Base-by-base conservation (phyloP, 345 rosid genomes). In the Odontarrhena argentea region DNA sequence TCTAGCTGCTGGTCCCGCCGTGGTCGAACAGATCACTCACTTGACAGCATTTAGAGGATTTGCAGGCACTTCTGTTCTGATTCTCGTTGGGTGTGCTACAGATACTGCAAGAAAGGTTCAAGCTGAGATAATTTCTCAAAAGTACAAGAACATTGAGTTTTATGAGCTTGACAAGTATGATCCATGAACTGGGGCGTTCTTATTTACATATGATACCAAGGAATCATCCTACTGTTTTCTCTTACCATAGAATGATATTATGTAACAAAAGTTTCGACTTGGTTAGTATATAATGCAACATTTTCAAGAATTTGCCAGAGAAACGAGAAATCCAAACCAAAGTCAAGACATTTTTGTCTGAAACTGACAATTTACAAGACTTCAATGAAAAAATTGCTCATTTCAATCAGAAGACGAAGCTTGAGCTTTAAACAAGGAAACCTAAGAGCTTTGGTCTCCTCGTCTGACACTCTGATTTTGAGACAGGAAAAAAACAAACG, bases 61-160 rank as follows among this genome's bases (percentile, higher is more conserved):
- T 28, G 99, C 99, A 3, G 99, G 97, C 34, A 94, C 99, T 37
- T 94, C 99, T 9, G 92, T 94, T 62, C 96, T 94, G 48, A 94
- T 94, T 75, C 96, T 94, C 46, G 99, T 94, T 3, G 99, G 99
- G n/a, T 91, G 99, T 76, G 99, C 99, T 0, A 90, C 97, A 0
- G 97, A 92, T 65, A 89, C 97, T 9, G 98, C 98, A 49, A 84
- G 98, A 80, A 93, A 93, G 81, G 97, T 93, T 58, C 87, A 90
- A 76, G 98, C 97, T 4, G 97, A 93, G 83, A 84, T 93, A 22
- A 93, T 90, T 62, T 90, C 98, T 41, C 98, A 90, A 25, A 93
- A 93, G 81, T 88, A 93, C 80, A 88, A 91, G 86, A 85, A 85
- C 79, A 90, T 93, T 13, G 98, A 93, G 78, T 90, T 86, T 63